Base-by-base conservation (phyloP, 176 grass and related monocot genomes). In the Rhynchospora breviuscula region DNA sequence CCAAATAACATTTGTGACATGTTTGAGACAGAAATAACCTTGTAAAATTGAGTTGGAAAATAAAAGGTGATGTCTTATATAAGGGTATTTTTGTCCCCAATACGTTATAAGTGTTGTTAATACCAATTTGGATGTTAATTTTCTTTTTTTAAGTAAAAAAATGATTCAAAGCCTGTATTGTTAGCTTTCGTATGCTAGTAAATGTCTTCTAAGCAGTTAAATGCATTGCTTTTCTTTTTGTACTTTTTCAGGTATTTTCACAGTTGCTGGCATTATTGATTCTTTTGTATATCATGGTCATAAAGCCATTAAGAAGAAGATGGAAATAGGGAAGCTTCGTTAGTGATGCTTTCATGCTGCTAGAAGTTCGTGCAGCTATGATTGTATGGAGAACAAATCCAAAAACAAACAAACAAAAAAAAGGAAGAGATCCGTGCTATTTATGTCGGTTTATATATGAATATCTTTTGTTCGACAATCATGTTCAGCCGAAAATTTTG, bases 271-370 rank as follows among this genome's bases (percentile, higher is more conserved):
- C 57, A 98, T 98, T 83, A 74, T 98, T 35, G 95, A 98, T 91
- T 89, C 95, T 29, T 98, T 98, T 74, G 85, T 94, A 26, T 98
- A 98, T 83, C 95, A 98, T 70, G 95, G 95, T 43, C 95, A 94
- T 59, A 92, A 91, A 1, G 95, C 92, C 4, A 94, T 98, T 67
- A 98, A 94, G 89, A 98, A 98, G 40, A 98, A 98, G 86, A 94
- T 98, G 92, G 90, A 94, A 86, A 81, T 98, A 2, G 95, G 95
- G 46, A 98, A 98, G 84, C 84, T 87, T 35, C 85, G 85, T 21
- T 97, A 65, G 65, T 85, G 12, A 9, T 67, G 11, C 59, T 5
- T 67, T 54, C 58, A 63, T 63, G 57, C 58, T 46, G 19, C 43
- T 21, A 61, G 46, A 63, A 21, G 8, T 80, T 29, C 8, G 8